Evolutionary conservation across 805 yeast genomes (phyloP), one percentile per base, ranked within the genome.

Genomic region (Ogataea siamensis): DNA sequence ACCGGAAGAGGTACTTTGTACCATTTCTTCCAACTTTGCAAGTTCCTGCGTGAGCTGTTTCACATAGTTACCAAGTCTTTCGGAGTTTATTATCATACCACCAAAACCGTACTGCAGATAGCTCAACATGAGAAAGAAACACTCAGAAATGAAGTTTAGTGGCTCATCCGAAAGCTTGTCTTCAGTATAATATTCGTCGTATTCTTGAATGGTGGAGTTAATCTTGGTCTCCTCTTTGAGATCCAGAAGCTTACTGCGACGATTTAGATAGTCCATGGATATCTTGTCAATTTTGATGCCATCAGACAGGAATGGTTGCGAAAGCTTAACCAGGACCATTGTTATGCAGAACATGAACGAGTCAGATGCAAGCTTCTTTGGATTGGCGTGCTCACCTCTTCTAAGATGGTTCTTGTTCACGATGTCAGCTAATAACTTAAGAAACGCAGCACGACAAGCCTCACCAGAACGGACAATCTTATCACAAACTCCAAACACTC

Each of bases 51-150:
- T 66, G 22, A 68, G 49, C 45, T 76, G 77, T 31, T 72, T 70
- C 31, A 74, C 62, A 42, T 70, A 66, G 20, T 68, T 67, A 45
- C 68, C 68, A 21, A 80, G 53, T 42, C 81, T 76, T 29, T 75
- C 78, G 43, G 78, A 76, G 31, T 67, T 69, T 30, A 77, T 70
- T 40, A 74, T 62, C 0, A 83, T 63, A 34, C 97, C 98, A 16
- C 95, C 95, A 28, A 87, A 66, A 28, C 98, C 99, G 63, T 84
- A 93, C 49, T 91, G 89, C 33, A 87, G 62, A 57, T 83, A 88
- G 0, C 95, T 79, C 35, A 83, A 67, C 5, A 89, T 78, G 39
- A 93, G 58, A 54, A 73, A 93, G 60, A 88, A 93, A 53, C 95
- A 83, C 49, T 91, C 93, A 7, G 96, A 80, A n/a, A 93, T 87